phyloP scores from a whole-genome alignment of 306 rosid species.

The Pyrus communis region DNA sequence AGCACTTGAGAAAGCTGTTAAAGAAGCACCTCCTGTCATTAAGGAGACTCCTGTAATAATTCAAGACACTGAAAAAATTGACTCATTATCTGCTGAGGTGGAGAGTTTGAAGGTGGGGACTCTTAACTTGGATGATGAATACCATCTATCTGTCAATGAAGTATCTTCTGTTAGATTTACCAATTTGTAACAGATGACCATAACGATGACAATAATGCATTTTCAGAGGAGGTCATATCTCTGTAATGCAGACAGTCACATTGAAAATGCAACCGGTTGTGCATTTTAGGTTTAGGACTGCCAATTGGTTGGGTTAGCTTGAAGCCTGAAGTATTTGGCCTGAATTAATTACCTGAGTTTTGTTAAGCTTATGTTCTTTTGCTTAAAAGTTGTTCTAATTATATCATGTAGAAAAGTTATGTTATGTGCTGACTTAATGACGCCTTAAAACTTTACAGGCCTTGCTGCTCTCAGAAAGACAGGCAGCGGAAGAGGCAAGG shows the following conservation, averaged over 20 bases:
- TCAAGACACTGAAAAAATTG: constrained; percentile 87
- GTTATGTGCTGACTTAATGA: constrained; percentile 17
- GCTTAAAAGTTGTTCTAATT: neutral
- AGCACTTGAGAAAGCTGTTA: constrained; percentile 71
- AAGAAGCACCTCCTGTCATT: constrained; percentile 96
- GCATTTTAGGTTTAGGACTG: neutral
- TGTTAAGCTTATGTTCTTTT: neutral
- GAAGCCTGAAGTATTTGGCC: neutral
- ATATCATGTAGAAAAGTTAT: neutral
- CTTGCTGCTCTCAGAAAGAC: constrained; percentile 54
- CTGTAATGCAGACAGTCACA: neutral
- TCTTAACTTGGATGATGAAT: neutral
- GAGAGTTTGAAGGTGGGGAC: constrained; percentile 69
- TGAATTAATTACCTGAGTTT: neutral
- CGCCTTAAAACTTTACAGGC: constrained; percentile 40
- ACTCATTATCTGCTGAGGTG: constrained; percentile 68
- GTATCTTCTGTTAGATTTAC: constrained; percentile 6
- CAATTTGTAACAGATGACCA: neutral
- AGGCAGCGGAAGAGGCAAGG: constrained; percentile 63
- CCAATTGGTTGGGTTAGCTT: neutral
- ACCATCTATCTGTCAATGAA: neutral
- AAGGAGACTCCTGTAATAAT: constrained; percentile 94
- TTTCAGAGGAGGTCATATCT: neutral
- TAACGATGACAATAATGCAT: neutral
- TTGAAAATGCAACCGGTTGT: neutral